These are phyloP conservation scores for Psilocybe azurescens DNA, from an alignment of 768 basidiomycete genomes.

Conservation along the genomic window DNA sequence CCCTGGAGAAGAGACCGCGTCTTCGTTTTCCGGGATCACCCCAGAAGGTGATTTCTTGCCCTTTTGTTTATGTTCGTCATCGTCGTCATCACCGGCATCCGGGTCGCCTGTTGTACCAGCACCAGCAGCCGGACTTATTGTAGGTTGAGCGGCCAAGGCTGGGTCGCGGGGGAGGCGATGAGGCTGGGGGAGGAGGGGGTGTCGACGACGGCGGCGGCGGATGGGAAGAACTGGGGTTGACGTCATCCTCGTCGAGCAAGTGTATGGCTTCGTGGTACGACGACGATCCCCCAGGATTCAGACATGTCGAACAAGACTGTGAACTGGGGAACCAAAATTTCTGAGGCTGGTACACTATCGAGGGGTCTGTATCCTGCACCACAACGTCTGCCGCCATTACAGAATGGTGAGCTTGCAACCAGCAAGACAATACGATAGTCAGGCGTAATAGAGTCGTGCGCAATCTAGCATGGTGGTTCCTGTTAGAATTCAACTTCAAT, in stretches of 20 bases:
- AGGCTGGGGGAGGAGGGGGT: not conserved
- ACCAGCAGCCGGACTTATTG: not conserved
- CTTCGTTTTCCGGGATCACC: slow-evolving; percentile 5
- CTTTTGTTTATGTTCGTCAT: not conserved
- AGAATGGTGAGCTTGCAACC: slow-evolving; percentile 16
- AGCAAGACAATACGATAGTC: slow-evolving; percentile 24
- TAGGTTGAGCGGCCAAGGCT: not conserved
- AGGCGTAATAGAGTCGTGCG: slow-evolving; percentile 24
- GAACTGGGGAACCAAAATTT: slow-evolving; percentile 40
- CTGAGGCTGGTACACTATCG: slow-evolving; percentile 43
- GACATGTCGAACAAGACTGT: slow-evolving; percentile 34
- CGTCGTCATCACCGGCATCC: not conserved
- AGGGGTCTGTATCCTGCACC: slow-evolving; percentile 42
- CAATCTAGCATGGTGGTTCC: slow-evolving; percentile 17
- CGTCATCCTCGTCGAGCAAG: slow-evolving; percentile 24
- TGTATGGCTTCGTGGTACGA: slow-evolving; percentile 45
- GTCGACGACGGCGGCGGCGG: slow-evolving; percentile 1
- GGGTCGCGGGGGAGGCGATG: not conserved
- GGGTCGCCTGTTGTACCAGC: not conserved
- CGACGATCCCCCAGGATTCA: slow-evolving; percentile 27
- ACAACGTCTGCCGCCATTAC: slow-evolving; percentile 37
- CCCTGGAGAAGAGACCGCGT: slow-evolving; percentile 14
- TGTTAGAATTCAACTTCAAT: slow-evolving; percentile 5
- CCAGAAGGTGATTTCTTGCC: slow-evolving; percentile 5
- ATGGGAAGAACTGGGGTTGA: slow-evolving; percentile 7